Evolutionary conservation across 2,329 filamentous ascomycete species (phyloP).

Genomic region (Cladophialophora immunda): DNA sequence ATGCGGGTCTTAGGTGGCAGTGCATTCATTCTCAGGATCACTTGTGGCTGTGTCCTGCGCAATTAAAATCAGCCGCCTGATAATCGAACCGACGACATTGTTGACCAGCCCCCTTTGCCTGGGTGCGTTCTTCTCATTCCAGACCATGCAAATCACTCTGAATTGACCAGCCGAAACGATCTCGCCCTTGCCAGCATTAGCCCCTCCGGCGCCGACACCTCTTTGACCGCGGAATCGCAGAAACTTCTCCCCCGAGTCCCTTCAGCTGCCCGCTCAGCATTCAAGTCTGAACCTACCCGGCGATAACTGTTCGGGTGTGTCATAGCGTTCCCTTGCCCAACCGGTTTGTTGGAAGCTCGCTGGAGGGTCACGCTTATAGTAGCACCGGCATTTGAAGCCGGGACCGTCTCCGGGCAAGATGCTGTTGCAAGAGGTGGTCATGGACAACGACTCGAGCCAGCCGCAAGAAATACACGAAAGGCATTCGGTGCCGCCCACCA

Average conservation of each 20-base stretch:
- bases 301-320: not conserved
- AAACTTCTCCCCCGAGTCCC: not conserved
- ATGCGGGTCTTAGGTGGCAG: constrained; percentile 2
- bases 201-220: not conserved
- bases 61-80: constrained; percentile 24
- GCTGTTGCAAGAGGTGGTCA: constrained; percentile 36
- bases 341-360: not conserved
- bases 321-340: not conserved
- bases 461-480: constrained; percentile 33
- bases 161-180: not conserved
- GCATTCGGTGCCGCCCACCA: constrained; percentile 32
- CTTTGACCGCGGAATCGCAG: not conserved
- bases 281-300: not conserved
- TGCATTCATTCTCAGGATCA: constrained; percentile 6
- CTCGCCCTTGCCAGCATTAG: constrained; percentile 1
- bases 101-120: constrained; percentile 10
- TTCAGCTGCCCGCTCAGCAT: not conserved
- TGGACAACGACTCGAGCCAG: constrained; percentile 32
- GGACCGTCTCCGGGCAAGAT: constrained; percentile 28
- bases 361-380: not conserved
- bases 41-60: constrained; percentile 19
- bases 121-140: not conserved
- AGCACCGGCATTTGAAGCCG: constrained; percentile 4
- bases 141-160: not conserved
- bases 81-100: constrained; percentile 14